These are phyloP conservation scores for Yarrowia sp. DNA, from an alignment of 805 yeast genomes.

Conservation along the genomic window DNA sequence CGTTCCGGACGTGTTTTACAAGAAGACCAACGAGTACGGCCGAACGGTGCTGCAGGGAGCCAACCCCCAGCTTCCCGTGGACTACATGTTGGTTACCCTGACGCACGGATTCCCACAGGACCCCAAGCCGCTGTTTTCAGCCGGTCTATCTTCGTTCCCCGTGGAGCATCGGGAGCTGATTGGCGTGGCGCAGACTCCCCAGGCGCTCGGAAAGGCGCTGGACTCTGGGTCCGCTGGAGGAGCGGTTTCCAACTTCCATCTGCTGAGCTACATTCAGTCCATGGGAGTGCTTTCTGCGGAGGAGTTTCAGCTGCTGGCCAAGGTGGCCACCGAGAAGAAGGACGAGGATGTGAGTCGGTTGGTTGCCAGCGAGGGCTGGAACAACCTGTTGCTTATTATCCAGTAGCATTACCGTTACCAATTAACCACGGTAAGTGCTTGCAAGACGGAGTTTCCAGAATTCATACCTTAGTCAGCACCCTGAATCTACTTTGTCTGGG, in stretches of 20 bases:
- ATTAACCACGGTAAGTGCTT: too few relatives aligned
- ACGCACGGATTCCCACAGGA: conserved; percentile 89
- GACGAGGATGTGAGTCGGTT: conserved; percentile 49
- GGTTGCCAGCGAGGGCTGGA: conserved; percentile 74
- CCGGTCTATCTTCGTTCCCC: conserved; percentile 48
- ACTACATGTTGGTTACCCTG: conserved; percentile 76
- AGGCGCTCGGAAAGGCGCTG: conserved; percentile 26
- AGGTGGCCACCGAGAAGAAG: conserved; percentile 46
- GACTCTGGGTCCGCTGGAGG: conserved; percentile 36
- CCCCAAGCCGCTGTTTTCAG: conserved; percentile 49
- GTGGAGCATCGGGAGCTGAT: conserved; percentile 75
- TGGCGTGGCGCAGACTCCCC: conserved; percentile 58
- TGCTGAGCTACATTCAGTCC: conserved; percentile 55
- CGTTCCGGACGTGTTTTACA: conserved; percentile 91
- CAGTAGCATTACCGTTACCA: conserved; percentile 23
- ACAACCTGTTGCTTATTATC: conserved; percentile 61
- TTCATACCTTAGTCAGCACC: too few relatives aligned
- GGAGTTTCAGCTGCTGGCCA: conserved; percentile 52
- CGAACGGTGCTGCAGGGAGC: conserved; percentile 84
- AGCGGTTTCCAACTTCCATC: conserved; percentile 68
- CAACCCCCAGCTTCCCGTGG: conserved; percentile 91
- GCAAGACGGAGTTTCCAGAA: too few relatives aligned
- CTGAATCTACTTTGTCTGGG: too few relatives aligned
- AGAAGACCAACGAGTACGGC: conserved; percentile 81
- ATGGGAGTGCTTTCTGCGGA: conserved; percentile 54